Conservation (phyloP, 2,329 filamentous ascomycete genomes). For the Aspergillus cejpii region DNA sequence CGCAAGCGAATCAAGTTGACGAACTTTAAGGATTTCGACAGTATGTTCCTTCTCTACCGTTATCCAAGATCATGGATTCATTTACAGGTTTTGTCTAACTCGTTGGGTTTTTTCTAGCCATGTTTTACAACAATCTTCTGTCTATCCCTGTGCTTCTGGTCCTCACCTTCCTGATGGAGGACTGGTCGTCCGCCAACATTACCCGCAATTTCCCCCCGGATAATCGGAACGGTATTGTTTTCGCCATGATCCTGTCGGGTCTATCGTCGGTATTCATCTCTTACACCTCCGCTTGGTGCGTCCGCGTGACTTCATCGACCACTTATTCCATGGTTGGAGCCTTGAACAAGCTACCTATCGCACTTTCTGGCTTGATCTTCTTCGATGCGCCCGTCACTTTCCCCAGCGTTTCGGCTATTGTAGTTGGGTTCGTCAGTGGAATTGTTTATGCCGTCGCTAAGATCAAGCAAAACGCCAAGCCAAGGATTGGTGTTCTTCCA, state of each 20-base stretch:
- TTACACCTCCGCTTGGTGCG: slow-evolving; percentile 99
- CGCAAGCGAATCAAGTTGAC: slow-evolving; percentile 98
- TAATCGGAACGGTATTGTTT: slow-evolving; percentile 68
- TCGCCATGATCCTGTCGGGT: slow-evolving; percentile 90
- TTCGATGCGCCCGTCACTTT: slow-evolving; percentile 91
- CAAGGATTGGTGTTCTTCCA: slow-evolving; percentile 62
- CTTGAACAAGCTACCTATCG: slow-evolving; percentile 95
- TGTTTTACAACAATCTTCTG: slow-evolving; percentile 99
- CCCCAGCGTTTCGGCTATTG: slow-evolving; percentile 84
- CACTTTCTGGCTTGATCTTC: slow-evolving; percentile 85
- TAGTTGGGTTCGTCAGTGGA: slow-evolving; percentile 83
- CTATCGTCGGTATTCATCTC: slow-evolving; percentile 94
- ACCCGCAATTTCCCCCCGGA: slow-evolving; percentile 80
- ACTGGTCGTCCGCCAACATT: slow-evolving; percentile 86
- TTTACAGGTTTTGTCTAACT: slow-evolving; percentile 3
- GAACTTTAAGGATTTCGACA: slow-evolving; percentile 99
- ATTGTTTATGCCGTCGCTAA: slow-evolving; percentile 86
- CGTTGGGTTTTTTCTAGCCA: slow-evolving; percentile 54
- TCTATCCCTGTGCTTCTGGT: slow-evolving; percentile 86
- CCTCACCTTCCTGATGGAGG: slow-evolving; percentile 74
- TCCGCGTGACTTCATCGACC: slow-evolving; percentile 92
- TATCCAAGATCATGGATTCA: background rate
- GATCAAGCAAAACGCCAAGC: slow-evolving; percentile 65
- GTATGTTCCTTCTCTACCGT: slow-evolving; percentile 52
- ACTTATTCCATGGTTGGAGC: slow-evolving; percentile 99